Percentiles rank a stretch among this genome's conserved stretches.
These are phyloP conservation scores for Immersiporthe knoxdaviesiana DNA, from an alignment of 2,329 filamentous ascomycete species.

Conservation along the genomic window DNA sequence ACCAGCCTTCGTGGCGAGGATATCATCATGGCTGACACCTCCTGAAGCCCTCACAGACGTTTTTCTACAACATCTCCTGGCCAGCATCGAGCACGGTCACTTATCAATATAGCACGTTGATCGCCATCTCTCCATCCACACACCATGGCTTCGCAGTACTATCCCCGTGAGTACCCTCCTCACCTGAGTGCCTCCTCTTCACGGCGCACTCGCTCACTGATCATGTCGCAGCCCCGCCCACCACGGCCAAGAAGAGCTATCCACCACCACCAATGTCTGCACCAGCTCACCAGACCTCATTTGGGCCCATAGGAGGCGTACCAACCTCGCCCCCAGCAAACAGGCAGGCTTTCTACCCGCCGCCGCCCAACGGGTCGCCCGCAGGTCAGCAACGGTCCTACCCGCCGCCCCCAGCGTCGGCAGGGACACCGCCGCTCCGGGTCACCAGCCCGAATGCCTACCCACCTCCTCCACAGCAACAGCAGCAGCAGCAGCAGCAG, in stretches of 20 bases:
- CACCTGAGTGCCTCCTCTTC: neutral
- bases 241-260: constrained; percentile 37
- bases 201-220: constrained; percentile 19
- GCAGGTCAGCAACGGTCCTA: constrained; percentile 40
- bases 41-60: constrained; percentile 14
- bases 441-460: constrained; percentile 37
- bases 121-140: neutral
- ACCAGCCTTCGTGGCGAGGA: constrained; percentile 9
- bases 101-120: neutral
- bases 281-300: constrained; percentile 42
- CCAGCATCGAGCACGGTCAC: neutral
- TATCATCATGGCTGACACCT: constrained; percentile 14
- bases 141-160: constrained; percentile 33
- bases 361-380: constrained; percentile 34
- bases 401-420: constrained; percentile 41
- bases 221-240: constrained; percentile 33
- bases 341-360: constrained; percentile 42
- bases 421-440: constrained; percentile 38
- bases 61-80: neutral
- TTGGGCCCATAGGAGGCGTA: constrained; percentile 31
- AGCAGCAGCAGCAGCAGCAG: constrained; percentile 37
- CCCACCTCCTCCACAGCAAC: constrained; percentile 39
- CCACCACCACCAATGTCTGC: constrained; percentile 43
- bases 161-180: constrained; percentile 34
- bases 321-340: constrained; percentile 43